phyloP scores from a whole-genome alignment of 345 rosid species.

The Eucalyptus globulus region DNA sequence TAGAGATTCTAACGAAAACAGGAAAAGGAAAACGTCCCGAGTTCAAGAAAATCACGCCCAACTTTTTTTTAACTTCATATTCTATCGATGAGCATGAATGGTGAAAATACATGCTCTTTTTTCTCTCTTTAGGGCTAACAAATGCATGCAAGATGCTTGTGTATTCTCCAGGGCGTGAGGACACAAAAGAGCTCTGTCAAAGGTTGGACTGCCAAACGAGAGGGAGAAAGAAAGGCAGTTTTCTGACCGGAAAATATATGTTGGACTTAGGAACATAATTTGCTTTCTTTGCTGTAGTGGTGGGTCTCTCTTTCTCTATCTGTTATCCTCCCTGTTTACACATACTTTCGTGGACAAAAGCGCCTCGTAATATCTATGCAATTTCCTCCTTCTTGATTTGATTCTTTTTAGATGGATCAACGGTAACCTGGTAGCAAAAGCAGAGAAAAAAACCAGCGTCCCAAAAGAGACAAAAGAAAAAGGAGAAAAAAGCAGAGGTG shows the following conservation, averaged over 20 bases:
- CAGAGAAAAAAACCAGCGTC: neutral
- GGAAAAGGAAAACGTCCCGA: neutral
- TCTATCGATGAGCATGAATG: neutral
- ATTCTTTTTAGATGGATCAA: neutral
- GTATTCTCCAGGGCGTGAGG: neutral
- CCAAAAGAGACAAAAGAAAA: neutral
- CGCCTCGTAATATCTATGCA: neutral
- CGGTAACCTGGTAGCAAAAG: neutral
- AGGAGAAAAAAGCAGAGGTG: neutral
- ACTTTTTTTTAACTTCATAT: neutral
- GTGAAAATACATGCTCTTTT: neutral
- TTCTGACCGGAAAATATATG: neutral
- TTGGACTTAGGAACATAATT: neutral
- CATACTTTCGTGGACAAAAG: neutral
- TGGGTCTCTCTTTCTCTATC: neutral
- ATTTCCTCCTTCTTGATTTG: neutral
- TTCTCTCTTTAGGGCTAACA: neutral
- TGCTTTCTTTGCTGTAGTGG: neutral
- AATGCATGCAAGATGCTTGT: neutral
- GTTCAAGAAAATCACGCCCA: neutral
- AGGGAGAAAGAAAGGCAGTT: neutral
- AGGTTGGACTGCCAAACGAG: neutral
- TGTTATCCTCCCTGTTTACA: neutral
- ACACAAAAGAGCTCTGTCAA: neutral
- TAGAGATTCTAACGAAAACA: neutral